Evolutionary conservation across 1,284 basidiomycete species (phyloP), one percentile per base, ranked within the genome.

Genomic region (Farysia itapuensis): DNA sequence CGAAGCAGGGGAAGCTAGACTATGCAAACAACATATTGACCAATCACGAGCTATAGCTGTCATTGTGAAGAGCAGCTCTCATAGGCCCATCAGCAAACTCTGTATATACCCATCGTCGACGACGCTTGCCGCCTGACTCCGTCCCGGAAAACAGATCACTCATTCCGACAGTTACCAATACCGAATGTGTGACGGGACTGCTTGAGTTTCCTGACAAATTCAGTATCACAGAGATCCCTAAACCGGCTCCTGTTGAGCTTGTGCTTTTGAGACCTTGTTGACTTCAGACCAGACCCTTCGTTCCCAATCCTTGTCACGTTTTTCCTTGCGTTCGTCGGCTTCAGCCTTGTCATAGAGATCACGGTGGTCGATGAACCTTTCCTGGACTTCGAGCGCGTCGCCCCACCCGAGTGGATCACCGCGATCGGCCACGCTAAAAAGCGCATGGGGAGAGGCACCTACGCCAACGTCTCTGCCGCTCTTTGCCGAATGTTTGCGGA

Each of bases 321-420:
- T 26, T 35, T 65, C 38, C 36, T 58, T 49, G 15, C 46, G 36
- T 43, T 58, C 46, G 26, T 58, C 46, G 35, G 30, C 29, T 25
- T 63, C 53, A 6, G 34, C 32, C 39, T 54, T 57, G 14, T 61
- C 53, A 24, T 56, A 68, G 15, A 51, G 15, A 4, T 61, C 41
- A 3, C 47, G 35, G 26, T 65, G 59, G 36, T 70, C 68, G 21
- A 73, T 39, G 34, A 61, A 73, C 20, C 70, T 37, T 33, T 73
- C 70, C 26, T 73, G 68, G 31, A 73, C 67, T 23, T 73, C 70
- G 15, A 49, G 35, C 18, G 64, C 58, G 25, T 57, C 45, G 18
- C 64, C 67, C 69, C 67, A 70, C n/a, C 67, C 69, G 5, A 50
- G 32, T 6, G 65, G 56, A 14, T 47, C 44, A 25, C 70, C 70